phyloP scores from a whole-genome alignment of 345 rosid species.

The Physaria fendleri region DNA sequence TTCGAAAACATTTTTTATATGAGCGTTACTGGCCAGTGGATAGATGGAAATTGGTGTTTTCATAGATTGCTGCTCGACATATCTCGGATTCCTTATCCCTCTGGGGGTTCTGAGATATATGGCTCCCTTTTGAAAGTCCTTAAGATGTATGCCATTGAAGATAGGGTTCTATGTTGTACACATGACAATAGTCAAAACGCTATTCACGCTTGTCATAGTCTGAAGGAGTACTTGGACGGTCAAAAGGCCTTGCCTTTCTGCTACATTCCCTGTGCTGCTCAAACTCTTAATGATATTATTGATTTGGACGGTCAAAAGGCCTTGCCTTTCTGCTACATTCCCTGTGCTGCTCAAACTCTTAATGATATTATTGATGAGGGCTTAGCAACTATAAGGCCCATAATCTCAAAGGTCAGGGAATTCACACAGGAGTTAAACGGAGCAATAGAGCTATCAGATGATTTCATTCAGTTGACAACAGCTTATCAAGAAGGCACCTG shows the following conservation, averaged over 20 bases:
- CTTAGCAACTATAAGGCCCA: slow-evolving; percentile 60
- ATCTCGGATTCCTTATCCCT: slow-evolving; percentile 71
- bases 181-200: slow-evolving; percentile 85
- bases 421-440: slow-evolving; percentile 67
- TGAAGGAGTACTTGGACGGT: slow-evolving; percentile 68
- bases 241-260: slow-evolving; percentile 74
- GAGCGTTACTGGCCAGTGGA: slow-evolving; percentile 89
- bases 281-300: slow-evolving; percentile 58
- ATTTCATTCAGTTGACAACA: slow-evolving; percentile 54
- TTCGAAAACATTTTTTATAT: slow-evolving; percentile 64
- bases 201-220: slow-evolving; percentile 67
- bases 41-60: slow-evolving; percentile 72
- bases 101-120: slow-evolving; percentile 60
- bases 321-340: slow-evolving; percentile 79
- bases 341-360: slow-evolving; percentile 84
- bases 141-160: slow-evolving; percentile 64
- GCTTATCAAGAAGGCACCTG: slow-evolving; percentile 84
- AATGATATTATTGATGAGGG: slow-evolving; percentile 76
- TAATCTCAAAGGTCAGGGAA: slow-evolving; percentile 69
- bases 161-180: slow-evolving; percentile 67
- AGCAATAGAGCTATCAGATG: slow-evolving; percentile 54
- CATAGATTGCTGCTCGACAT: slow-evolving; percentile 69
- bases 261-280: slow-evolving; percentile 90
- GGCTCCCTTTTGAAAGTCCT: slow-evolving; percentile 54
- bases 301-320: slow-evolving; percentile 75